Evolutionary conservation across 768 basidiomycete genomes (phyloP).

Genomic region (Trametes cingulata): DNA sequence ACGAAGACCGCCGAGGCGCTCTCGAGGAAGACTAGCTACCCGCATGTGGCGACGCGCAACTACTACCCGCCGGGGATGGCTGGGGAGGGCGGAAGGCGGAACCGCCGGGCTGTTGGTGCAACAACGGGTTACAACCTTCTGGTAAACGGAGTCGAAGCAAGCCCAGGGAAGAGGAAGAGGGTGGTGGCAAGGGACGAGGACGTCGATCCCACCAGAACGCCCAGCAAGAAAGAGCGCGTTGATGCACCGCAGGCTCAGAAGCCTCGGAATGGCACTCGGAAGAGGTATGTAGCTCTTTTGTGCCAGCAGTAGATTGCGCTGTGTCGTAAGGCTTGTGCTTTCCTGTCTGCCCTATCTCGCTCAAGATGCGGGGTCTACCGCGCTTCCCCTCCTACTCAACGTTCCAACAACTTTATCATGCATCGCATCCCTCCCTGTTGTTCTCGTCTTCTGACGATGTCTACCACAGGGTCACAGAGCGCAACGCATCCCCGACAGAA

Average conservation of each 20-base stretch:
- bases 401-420: no score
- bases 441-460: background rate
- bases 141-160: constrained; percentile 54
- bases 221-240: constrained; percentile 57
- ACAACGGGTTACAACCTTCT: constrained; percentile 44
- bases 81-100: constrained; percentile 62
- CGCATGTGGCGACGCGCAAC: constrained; percentile 69
- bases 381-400: background rate
- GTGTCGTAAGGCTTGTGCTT: no score
- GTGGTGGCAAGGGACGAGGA: constrained; percentile 61
- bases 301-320: no score
- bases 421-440: no score
- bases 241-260: constrained; percentile 40
- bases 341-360: no score
- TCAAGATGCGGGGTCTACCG: no score
- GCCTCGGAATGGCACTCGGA: constrained; percentile 54
- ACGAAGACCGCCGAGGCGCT: constrained; percentile 40
- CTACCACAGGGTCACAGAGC: constrained; percentile 51
- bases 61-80: constrained; percentile 59
- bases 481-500: constrained; percentile 69
- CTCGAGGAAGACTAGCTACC: constrained; percentile 67
- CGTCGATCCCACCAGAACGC: constrained; percentile 55
- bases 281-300: constrained; percentile 50
- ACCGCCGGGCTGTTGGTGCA: constrained; percentile 46
- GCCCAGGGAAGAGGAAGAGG: constrained; percentile 66